Evolutionary conservation across 2,329 filamentous ascomycete genomes (phyloP), one percentile per base, ranked within the genome.

Genomic region (Penicillium sp.): DNA sequence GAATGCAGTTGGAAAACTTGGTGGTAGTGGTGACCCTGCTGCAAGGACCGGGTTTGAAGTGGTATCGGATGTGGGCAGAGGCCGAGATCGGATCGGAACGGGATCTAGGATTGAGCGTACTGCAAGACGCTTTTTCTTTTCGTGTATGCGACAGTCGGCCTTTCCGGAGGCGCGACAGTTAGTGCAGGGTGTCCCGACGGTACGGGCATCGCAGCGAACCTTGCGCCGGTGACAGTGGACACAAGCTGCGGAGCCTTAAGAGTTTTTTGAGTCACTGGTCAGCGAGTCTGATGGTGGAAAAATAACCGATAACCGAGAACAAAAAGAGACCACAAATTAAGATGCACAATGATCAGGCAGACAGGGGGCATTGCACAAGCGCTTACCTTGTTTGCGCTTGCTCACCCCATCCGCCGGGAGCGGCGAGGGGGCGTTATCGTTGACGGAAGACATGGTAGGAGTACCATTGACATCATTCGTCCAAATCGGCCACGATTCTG

Each of bases 221-320:
- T 82, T 82, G 55, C 79, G 76, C 48, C 75, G 76, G 66, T 82
- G 79, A 51, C 79, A 82, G 57, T 75, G 72, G 39, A 79, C 67
- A 57, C 79, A 82, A 35, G 80, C 80, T 24, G 69, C 74, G n/a
- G 73, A 72, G 50, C 72, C 72, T 74, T 74, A 64, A 37, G 34
- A 42, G 20, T 45, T 56, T 59, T 50, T 58, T 60, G 54, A 60
- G 56, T 58, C 57, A 61, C 42, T 40, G 31, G 53, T 65, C 34
- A 61, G 54, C 40, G 13, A 53, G 32, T 16, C 34, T 31, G 32
- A 40, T 37, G 11, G 40, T 37, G 24, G 34, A 5, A 43, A 34
- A 29, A 44, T 52, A 22, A 22, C 45, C 38, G 40, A 42, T 16
- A 24, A 31, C n/a, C 44, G 31, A n/a, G 29, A 32, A 10, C 13